Base-by-base conservation (phyloP, 78 protist species). In the Dictyostelium intermedium region DNA sequence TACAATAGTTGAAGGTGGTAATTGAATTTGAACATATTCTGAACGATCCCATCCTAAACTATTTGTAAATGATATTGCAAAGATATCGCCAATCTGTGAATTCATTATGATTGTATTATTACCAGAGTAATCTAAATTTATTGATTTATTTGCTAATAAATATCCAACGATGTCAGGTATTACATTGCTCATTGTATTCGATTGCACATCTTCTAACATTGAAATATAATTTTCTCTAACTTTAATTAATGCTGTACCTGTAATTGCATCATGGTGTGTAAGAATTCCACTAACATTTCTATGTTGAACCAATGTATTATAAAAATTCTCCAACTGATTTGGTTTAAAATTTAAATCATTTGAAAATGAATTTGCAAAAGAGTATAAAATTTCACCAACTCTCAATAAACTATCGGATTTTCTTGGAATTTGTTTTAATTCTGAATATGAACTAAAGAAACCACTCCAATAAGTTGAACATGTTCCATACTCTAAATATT, bases 191-290 rank as follows among this genome's bases (percentile, higher is more conserved):
- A 61, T 16, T 11, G 92, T 72, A 11, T 78, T 35, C 30, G 43
- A 61, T 66, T 78, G 84, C 25, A 83, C 92, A 16, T 41, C 16
- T 16, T 78, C 37, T 18, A 87, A 35, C 84, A 87, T 87, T 32
- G n/a, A 13, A 20, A 87, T 20, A 43, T 87, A 87, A 35, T 87
- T 30, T 2, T 76, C 69, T 25, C 92, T 63, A 20, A 87, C 92
- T 41, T 34, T 10, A 6, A 7, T 25, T 79, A 13, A 78, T 2
- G 85, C 56, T 10, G 92, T 87, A 14, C 92, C 92, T 14, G 92
- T 76, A n/a, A 87, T 41, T 5, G 92, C 92, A 63, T 87, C 92
- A 20, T 87, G 92, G 27, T 87, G 92, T 5, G 85, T 78, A 27
- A 87, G 79, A 2, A 87, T 87, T 11, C 92, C 85, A 87, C 92